These are phyloP conservation scores for Leucogyrophana mollusca DNA, from an alignment of 768 basidiomycete genomes.

Conservation along the genomic window DNA sequence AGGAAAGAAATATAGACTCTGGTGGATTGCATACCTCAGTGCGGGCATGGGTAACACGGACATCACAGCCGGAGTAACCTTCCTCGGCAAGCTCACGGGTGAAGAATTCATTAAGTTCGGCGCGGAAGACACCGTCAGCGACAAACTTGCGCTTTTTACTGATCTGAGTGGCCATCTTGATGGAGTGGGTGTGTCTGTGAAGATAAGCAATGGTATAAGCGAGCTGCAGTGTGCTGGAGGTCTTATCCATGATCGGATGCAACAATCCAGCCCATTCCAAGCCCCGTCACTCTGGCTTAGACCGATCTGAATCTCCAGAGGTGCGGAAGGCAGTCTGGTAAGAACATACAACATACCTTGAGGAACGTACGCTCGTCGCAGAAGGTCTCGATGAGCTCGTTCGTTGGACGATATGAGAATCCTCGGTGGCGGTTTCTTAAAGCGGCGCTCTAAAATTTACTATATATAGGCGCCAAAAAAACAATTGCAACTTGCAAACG, in stretches of 20 bases:
- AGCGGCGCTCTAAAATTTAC: slow-evolving; percentile 19
- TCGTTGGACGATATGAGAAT: slow-evolving; percentile 1
- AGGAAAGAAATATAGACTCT: slow-evolving; percentile 1
- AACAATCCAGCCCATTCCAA: slow-evolving; percentile 5
- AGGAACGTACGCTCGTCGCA: slow-evolving; percentile 1
- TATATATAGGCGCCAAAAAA: not conserved
- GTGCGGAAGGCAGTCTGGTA: not conserved
- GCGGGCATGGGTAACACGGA: slow-evolving; percentile 97
- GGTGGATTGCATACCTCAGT: slow-evolving; percentile 72
- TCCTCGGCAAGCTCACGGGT: slow-evolving; percentile 97
- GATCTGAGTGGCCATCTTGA: slow-evolving; percentile 81
- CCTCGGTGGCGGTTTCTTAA: slow-evolving; percentile 6
- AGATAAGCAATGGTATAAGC: no score
- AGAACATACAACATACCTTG: slow-evolving; percentile 7
- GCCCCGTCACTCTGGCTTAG: not conserved
- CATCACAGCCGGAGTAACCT: slow-evolving; percentile 99
- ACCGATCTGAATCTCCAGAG: not conserved
- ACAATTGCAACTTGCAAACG: no score
- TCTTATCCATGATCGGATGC: slow-evolving; percentile 3
- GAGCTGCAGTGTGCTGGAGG: no score
- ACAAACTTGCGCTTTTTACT: slow-evolving; percentile 99
- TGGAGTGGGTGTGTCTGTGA: slow-evolving; percentile 11
- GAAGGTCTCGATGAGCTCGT: slow-evolving; percentile 2
- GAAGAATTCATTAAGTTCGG: slow-evolving; percentile 99
- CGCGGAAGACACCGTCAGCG: slow-evolving; percentile 98